Percentiles rank a stretch among this genome's conserved stretches.
These are phyloP conservation scores for Nephelium lappaceum DNA, from an alignment of 345 rosid species.

Conservation along the genomic window DNA sequence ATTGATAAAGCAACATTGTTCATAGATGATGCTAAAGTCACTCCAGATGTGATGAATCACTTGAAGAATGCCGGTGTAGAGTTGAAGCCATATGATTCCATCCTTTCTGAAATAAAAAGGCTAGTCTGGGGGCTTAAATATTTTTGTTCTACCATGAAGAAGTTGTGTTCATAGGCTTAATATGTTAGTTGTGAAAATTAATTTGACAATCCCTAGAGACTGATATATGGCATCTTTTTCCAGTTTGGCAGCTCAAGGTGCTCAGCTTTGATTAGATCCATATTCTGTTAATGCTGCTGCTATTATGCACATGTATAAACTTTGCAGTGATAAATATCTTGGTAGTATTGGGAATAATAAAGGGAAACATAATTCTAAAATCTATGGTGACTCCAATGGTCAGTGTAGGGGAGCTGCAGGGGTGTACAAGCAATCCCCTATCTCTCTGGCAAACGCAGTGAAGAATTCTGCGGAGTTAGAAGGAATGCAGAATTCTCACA, in stretches of 20 bases:
- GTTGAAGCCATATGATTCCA: constrained; percentile 68
- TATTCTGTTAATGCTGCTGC: constrained; percentile 87
- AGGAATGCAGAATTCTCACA: constrained; percentile 88
- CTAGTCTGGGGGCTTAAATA: constrained; percentile 20
- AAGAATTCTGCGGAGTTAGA: constrained; percentile 80
- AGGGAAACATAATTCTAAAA: constrained; percentile 34
- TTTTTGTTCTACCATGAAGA: neutral
- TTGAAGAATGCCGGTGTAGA: constrained; percentile 70
- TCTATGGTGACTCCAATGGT: constrained; percentile 33
- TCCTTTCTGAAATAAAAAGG: constrained; percentile 84
- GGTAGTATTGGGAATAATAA: constrained; percentile 29
- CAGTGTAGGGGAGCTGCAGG: constrained; percentile 54
- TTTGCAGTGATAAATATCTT: constrained; percentile 54
- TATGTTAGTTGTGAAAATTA: neutral
- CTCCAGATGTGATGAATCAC: constrained; percentile 69
- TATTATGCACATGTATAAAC: constrained; percentile 66
- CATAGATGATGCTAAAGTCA: constrained; percentile 70
- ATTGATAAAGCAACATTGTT: constrained; percentile 67
- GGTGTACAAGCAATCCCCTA: constrained; percentile 70
- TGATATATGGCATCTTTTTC: constrained; percentile 23
- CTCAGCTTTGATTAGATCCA: constrained; percentile 79
- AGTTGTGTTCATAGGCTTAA: neutral
- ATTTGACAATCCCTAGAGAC: constrained; percentile 10
- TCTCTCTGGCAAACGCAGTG: constrained; percentile 80
- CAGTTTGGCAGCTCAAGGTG: constrained; percentile 81